A percentile compares a stretch with the other conserved stretches of the same genome.
Evolutionary conservation across 441 rosid species (phyloP).

Genomic region (Brassica balearica): DNA sequence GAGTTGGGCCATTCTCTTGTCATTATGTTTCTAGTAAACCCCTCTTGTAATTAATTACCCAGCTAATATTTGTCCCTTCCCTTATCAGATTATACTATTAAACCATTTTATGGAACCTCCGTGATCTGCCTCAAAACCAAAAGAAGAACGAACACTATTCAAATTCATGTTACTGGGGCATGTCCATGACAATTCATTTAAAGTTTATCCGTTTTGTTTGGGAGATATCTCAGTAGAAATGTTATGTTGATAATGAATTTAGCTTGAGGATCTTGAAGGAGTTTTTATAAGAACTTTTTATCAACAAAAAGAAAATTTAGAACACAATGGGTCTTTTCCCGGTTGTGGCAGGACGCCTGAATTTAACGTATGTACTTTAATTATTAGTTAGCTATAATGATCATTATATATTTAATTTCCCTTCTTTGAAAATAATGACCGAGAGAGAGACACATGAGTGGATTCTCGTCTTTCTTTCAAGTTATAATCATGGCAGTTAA

Average conservation of each 20-base stretch:
- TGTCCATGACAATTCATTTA: background rate
- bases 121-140: constrained; percentile 5
- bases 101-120: background rate
- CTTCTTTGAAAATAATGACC: constrained; percentile 31
- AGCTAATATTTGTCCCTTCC: constrained; percentile 14
- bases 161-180: background rate
- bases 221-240: background rate
- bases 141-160: background rate
- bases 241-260: background rate
- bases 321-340: constrained; percentile 1
- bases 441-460: background rate
- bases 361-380: constrained; percentile 33
- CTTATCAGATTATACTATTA: constrained; percentile 10
- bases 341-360: constrained; percentile 35
- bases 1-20: constrained; percentile 41
- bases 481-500: constrained; percentile 33
- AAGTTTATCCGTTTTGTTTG: background rate
- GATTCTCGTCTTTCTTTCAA: constrained; percentile 23
- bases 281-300: background rate
- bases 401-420: constrained; percentile 20
- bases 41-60: constrained; percentile 26
- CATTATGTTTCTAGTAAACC: constrained; percentile 36
- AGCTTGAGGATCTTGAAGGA: background rate
- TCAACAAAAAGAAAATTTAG: background rate
- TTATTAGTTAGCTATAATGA: constrained; percentile 34